phyloP scores from a whole-genome alignment of 331 rosid species.

The Pyracantha coccinea region DNA sequence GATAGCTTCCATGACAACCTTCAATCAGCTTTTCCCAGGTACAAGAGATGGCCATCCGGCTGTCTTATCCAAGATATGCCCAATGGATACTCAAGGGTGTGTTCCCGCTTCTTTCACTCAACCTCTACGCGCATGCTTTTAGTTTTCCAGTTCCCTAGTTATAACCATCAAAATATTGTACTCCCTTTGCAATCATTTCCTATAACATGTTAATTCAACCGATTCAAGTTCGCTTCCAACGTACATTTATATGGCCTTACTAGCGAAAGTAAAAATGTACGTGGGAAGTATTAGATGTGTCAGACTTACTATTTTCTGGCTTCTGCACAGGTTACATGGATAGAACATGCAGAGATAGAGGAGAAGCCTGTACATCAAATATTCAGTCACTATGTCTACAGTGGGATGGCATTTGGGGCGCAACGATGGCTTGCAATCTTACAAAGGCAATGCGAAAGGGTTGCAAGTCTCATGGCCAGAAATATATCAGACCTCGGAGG shows the following conservation, averaged over 20 bases:
- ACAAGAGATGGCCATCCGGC: slow-evolving; percentile 80
- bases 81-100: slow-evolving; percentile 88
- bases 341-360: slow-evolving; percentile 83
- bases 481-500: slow-evolving; percentile 97
- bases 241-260: background rate
- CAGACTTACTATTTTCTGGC: background rate
- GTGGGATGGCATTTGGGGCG: slow-evolving; percentile 95
- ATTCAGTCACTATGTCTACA: slow-evolving; percentile 50
- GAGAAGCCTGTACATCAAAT: slow-evolving; percentile 90
- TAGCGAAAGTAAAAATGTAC: background rate
- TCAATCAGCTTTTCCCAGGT: slow-evolving; percentile 63
- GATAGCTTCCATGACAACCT: slow-evolving; percentile 61
- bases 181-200: too few species aligned
- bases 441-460: slow-evolving; percentile 90
- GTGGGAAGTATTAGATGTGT: background rate
- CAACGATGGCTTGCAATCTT: slow-evolving; percentile 80
- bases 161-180: too few species aligned
- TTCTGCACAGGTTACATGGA: slow-evolving; percentile 66
- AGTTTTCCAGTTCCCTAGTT: background rate
- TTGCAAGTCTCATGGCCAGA: slow-evolving; percentile 95
- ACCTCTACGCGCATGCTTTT: background rate
- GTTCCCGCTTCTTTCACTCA: background rate
- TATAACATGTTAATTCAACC: background rate
- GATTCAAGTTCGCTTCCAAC: background rate
- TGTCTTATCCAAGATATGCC: slow-evolving; percentile 98